Percentiles rank a stretch among this genome's conserved stretches.
phyloP scores from a whole-genome alignment of 345 rosid species.

The Salix suchowensis region DNA sequence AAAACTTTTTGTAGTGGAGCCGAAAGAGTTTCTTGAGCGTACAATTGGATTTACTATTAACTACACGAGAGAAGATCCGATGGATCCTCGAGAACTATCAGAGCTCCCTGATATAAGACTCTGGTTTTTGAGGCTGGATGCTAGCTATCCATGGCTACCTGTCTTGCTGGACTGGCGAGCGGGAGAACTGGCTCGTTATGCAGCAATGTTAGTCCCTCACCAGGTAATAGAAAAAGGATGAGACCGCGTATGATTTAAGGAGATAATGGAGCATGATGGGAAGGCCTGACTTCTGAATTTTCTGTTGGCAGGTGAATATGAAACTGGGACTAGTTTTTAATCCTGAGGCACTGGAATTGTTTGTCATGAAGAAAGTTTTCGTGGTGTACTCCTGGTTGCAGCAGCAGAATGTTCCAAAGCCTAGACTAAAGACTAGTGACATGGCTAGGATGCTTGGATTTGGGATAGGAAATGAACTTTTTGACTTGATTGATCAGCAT shows the following conservation, averaged over 20 bases:
- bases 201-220: conserved; percentile 84
- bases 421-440: conserved; percentile 63
- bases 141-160: conserved; percentile 80
- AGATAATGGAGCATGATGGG: background rate
- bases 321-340: conserved; percentile 84
- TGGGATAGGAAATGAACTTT: conserved; percentile 67
- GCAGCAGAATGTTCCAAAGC: conserved; percentile 49
- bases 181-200: conserved; percentile 85
- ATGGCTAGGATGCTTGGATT: conserved; percentile 97
- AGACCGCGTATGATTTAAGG: background rate
- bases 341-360: conserved; percentile 81
- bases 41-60: conserved; percentile 71
- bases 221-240: conserved; percentile 38
- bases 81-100: conserved; percentile 68
- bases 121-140: conserved; percentile 89
- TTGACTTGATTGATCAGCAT: conserved; percentile 48
- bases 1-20: conserved; percentile 34
- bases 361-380: conserved; percentile 71
- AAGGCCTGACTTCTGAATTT: background rate
- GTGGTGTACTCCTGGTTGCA: conserved; percentile 66
- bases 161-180: conserved; percentile 82
- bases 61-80: conserved; percentile 60
- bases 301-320: conserved; percentile 61
- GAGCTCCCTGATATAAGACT: conserved; percentile 80
- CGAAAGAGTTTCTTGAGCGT: conserved; percentile 54